Evolutionary conservation across 192 early-diverging fungal genomes (phyloP).

Genomic region (Coemansia sp.): DNA sequence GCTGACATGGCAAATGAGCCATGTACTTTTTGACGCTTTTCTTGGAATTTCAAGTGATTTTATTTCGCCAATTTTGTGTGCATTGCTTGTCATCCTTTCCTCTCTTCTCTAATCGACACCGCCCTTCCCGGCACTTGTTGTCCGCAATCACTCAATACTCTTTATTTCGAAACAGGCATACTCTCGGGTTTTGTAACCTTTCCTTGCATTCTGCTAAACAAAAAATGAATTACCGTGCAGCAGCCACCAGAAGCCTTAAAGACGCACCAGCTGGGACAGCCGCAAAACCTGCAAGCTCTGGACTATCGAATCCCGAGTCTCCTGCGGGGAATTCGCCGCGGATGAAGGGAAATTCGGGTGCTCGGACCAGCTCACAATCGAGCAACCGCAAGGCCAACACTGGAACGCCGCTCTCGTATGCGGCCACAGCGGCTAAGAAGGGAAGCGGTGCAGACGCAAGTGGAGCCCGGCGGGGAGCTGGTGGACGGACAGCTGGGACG

Average conservation of each 20-base stretch:
- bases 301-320: slow-evolving; percentile 10
- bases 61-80: no score
- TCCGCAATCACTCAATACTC: background rate
- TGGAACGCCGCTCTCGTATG: slow-evolving; percentile 33
- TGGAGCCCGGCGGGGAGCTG: slow-evolving; percentile 8
- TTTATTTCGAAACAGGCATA: slow-evolving; percentile 1
- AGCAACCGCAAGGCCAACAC: background rate
- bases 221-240: slow-evolving; percentile 52
- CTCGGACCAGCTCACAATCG: slow-evolving; percentile 1
- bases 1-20: no score
- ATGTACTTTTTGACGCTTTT: no score
- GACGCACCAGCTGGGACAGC: slow-evolving; percentile 11
- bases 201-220: background rate
- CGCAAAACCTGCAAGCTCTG: slow-evolving; percentile 10
- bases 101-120: background rate
- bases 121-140: background rate
- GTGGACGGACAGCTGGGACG: slow-evolving; percentile 7
- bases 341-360: slow-evolving; percentile 35
- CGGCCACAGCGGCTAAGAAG: slow-evolving; percentile 43
- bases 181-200: background rate
- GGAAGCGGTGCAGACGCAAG: background rate
- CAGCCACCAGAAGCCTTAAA: slow-evolving; percentile 45
- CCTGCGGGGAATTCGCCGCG: slow-evolving; percentile 27
- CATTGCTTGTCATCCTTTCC: background rate
- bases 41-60: no score